A percentile compares a stretch with the other conserved stretches of the same genome.
phyloP scores from a whole-genome alignment of 2,329 filamentous ascomycete genomes.

The Fusarium praegraminearum region DNA sequence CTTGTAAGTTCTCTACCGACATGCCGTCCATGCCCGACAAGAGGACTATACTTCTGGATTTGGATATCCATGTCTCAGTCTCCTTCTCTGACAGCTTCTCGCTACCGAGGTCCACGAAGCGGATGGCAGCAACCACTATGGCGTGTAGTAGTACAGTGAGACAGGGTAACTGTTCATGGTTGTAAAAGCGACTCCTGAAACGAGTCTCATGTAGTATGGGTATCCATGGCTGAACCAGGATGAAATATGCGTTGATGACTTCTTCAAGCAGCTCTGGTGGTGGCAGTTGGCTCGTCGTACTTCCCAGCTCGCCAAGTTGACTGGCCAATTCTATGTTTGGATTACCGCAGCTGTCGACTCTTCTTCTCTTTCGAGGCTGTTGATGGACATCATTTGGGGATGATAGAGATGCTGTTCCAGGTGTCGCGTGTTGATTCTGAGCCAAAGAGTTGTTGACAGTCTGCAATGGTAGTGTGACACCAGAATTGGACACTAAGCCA shows the following conservation, averaged over 20 bases:
- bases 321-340: slow-evolving; percentile 41
- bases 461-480: neutral
- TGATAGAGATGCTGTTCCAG: neutral
- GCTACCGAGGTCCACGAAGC: slow-evolving; percentile 21
- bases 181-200: slow-evolving; percentile 38
- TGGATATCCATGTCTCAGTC: slow-evolving; percentile 24
- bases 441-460: neutral
- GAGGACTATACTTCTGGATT: slow-evolving; percentile 36
- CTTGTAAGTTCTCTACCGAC: slow-evolving; percentile 42
- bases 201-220: slow-evolving; percentile 40
- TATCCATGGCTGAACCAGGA: slow-evolving; percentile 41
- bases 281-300: slow-evolving; percentile 18
- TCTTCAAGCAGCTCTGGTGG: slow-evolving; percentile 38
- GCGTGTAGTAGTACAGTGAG: slow-evolving; percentile 34
- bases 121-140: slow-evolving; percentile 40
- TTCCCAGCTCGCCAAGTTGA: slow-evolving; percentile 29
- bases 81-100: neutral
- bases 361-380: slow-evolving; percentile 31
- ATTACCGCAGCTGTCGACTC: slow-evolving; percentile 41
- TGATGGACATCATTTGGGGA: slow-evolving; percentile 8
- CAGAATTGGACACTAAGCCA: slow-evolving; percentile 19
- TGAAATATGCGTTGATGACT: slow-evolving; percentile 40
- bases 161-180: slow-evolving; percentile 30
- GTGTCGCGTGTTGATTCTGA: slow-evolving; percentile 6
- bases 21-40: slow-evolving; percentile 41